Evolutionary conservation across 1,284 basidiomycete species (phyloP).

Genomic region (Cystobasidium slooffiae): DNA sequence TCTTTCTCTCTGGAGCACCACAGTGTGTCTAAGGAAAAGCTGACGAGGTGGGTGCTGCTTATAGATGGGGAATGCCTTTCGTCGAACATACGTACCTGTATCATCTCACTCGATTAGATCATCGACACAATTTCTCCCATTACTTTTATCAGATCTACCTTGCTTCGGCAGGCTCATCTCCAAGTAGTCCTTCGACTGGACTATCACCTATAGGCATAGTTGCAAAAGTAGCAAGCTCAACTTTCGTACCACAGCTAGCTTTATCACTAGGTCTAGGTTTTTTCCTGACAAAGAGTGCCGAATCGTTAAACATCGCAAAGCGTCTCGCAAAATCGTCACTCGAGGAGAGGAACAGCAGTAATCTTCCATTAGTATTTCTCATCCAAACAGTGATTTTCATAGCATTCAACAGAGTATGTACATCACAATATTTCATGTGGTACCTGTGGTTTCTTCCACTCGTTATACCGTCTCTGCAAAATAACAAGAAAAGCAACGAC

Average conservation of each 20-base stretch:
- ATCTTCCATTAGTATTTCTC: slow-evolving; percentile 82
- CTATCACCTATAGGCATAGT: slow-evolving; percentile 55
- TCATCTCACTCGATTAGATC: slow-evolving; percentile 86
- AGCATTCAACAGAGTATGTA: slow-evolving; percentile 97
- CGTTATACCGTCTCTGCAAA: slow-evolving; percentile 67
- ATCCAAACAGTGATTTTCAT: slow-evolving; percentile 90
- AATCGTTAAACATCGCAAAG: not conserved
- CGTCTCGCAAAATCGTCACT: not conserved
- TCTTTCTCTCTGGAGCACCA: slow-evolving; percentile 45
- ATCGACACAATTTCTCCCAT: slow-evolving; percentile 96
- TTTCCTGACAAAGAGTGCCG: slow-evolving; percentile 57
- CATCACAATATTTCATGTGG: slow-evolving; percentile 99
- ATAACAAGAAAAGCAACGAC: no score
- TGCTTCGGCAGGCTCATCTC: slow-evolving; percentile 43
- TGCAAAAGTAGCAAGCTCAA: slow-evolving; percentile 45
- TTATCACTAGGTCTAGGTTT: slow-evolving; percentile 71
- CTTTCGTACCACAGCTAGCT: slow-evolving; percentile 64
- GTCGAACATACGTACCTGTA: slow-evolving; percentile 91
- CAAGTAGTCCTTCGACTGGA: not conserved
- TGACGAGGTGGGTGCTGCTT: slow-evolving; percentile 33
- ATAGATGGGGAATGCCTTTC: slow-evolving; percentile 91
- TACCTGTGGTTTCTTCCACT: slow-evolving; percentile 89
- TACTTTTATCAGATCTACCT: slow-evolving; percentile 96
- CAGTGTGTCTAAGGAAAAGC: not conserved
- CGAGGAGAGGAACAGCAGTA: slow-evolving; percentile 58